These are phyloP conservation scores for Chytriomyces hyalinus DNA, from an alignment of 192 early-diverging fungal species.

Conservation along the genomic window DNA sequence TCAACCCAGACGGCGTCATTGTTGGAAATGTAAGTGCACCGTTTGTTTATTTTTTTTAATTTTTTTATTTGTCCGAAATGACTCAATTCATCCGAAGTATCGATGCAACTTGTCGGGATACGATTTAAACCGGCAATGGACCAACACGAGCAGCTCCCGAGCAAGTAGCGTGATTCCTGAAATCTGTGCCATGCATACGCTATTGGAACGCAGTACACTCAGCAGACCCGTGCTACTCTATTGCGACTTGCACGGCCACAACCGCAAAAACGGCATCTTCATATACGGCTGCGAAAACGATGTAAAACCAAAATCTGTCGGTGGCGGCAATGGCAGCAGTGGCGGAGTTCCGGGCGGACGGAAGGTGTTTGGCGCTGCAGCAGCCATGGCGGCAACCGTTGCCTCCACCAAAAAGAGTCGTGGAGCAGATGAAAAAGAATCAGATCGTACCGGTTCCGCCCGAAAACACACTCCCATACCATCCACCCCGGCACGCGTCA, in stretches of 20 bases:
- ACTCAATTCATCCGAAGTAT: conserved; percentile 22
- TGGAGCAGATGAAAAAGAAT: neutral
- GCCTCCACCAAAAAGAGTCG: neutral
- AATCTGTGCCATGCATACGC: conserved; percentile 25
- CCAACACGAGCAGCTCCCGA: neutral
- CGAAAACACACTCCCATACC: neutral
- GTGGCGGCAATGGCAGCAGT: neutral
- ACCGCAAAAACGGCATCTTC: conserved; percentile 52
- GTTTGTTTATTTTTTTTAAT: no score
- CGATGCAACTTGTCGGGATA: conserved; percentile 53
- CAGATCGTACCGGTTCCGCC: neutral
- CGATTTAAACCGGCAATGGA: conserved; percentile 55
- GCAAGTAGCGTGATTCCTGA: conserved; percentile 33
- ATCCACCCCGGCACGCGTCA: neutral
- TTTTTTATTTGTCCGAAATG: conserved; percentile 12
- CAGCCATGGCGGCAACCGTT: neutral
- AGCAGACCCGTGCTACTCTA: conserved; percentile 40
- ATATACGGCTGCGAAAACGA: conserved; percentile 55
- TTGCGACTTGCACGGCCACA: conserved; percentile 57
- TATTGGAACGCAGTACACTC: conserved; percentile 31
- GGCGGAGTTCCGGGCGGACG: neutral
- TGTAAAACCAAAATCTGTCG: neutral
- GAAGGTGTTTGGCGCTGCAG: neutral
- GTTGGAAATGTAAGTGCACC: conserved; percentile 40
- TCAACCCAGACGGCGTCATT: conserved; percentile 54